A percentile compares a stretch with the other conserved stretches of the same genome.
phyloP scores from a whole-genome alignment of 2,329 filamentous ascomycete genomes.

The Verticillium nonalfalfae region DNA sequence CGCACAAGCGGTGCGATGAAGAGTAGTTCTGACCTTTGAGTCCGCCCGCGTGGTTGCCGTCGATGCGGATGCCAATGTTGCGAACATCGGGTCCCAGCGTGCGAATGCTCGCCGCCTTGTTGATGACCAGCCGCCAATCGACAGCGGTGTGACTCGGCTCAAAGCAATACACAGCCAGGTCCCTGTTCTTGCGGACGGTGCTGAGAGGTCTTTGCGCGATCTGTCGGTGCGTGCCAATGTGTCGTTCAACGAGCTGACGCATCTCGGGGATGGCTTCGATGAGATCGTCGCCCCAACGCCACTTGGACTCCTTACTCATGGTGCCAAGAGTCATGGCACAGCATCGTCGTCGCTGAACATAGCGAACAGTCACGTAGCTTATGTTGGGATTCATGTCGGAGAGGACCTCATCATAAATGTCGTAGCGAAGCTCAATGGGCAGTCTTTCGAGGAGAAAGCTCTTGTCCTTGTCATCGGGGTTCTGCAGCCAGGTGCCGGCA shows the following conservation, averaged over 20 bases:
- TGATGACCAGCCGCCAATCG: background rate
- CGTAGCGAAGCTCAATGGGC: background rate
- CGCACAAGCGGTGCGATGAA: background rate
- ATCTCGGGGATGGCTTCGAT: background rate
- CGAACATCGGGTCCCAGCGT: background rate
- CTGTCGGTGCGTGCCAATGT: background rate
- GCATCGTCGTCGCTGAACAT: background rate
- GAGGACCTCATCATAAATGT: background rate
- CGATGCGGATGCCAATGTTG: background rate
- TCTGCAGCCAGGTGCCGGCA: background rate
- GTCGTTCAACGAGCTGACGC: background rate
- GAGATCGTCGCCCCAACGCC: background rate
- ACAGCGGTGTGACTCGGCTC: background rate
- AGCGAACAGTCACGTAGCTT: background rate
- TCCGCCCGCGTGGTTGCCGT: background rate
- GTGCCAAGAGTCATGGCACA: background rate
- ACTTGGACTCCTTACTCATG: background rate
- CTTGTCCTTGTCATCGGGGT: background rate
- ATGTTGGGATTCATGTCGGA: background rate
- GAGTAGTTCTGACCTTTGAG: background rate
- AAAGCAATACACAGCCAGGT: background rate
- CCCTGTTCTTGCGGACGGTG: background rate
- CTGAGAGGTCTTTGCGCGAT: background rate
- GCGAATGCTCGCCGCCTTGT: background rate
- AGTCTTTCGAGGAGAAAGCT: background rate